Conservation (phyloP, 306 rosid species). For the Trifolium pratense region DNA sequence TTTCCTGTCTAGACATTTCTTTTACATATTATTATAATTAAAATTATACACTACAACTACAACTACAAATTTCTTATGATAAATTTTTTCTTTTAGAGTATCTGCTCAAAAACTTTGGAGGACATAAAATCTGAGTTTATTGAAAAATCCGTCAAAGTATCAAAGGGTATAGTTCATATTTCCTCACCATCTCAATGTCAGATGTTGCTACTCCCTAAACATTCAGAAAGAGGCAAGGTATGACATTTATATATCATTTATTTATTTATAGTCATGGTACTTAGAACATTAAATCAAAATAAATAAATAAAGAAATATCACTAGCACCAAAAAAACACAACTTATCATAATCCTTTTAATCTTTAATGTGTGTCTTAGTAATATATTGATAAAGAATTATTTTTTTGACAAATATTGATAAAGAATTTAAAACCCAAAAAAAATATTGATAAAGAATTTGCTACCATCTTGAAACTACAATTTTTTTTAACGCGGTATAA, state of each 20-base stretch:
- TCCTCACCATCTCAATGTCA: constrained; percentile 15
- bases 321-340: not conserved
- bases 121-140: not conserved
- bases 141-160: constrained; percentile 5
- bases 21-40: too few species aligned
- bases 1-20: too few species aligned
- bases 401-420: too few species aligned
- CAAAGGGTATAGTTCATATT: not conserved
- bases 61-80: too few species aligned
- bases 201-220: not conserved
- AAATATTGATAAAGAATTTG: not conserved
- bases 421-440: too few species aligned
- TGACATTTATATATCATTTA: not conserved
- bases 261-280: not conserved
- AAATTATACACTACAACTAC: too few species aligned
- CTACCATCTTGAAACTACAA: too few species aligned
- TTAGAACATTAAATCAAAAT: not conserved
- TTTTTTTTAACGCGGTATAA: not conserved
- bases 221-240: constrained; percentile 22
- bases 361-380: not conserved
- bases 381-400: not conserved
- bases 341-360: not conserved
- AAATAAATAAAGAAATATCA: not conserved
- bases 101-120: not conserved
- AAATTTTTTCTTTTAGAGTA: not conserved